phyloP scores from a whole-genome alignment of 2,329 filamentous ascomycete genomes.

The Seiridium cupressi region DNA sequence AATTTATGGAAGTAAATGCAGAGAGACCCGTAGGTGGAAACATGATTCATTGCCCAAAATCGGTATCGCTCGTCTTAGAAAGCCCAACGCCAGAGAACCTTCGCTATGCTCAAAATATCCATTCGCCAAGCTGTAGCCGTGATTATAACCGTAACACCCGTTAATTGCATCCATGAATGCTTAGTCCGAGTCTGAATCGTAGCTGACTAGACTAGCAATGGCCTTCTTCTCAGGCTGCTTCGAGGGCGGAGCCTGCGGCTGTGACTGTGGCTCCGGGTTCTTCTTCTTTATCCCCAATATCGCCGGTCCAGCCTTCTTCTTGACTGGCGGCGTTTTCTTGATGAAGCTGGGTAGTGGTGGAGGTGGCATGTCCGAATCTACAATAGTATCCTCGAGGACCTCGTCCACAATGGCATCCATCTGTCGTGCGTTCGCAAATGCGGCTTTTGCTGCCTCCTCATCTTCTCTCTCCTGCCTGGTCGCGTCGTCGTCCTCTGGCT shows the following conservation, averaged over 20 bases:
- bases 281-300: slow-evolving; percentile 88
- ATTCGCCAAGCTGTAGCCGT: no score
- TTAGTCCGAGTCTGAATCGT: slow-evolving; percentile 16
- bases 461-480: slow-evolving; percentile 75
- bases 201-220: background rate
- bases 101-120: slow-evolving; percentile 4
- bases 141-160: no score
- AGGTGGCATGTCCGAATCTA: slow-evolving; percentile 41
- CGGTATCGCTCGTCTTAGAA: no score
- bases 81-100: background rate
- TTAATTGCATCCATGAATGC: no score
- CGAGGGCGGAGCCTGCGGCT: slow-evolving; percentile 40
- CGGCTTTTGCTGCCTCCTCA: slow-evolving; percentile 73
- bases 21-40: no score
- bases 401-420: slow-evolving; percentile 52
- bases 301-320: slow-evolving; percentile 83
- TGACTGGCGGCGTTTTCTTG: slow-evolving; percentile 61
- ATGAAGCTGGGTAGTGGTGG: slow-evolving; percentile 65
- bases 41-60: no score
- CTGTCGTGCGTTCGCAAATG: slow-evolving; percentile 66
- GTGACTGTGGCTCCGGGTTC: slow-evolving; percentile 32
- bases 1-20: no score
- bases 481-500: slow-evolving; percentile 57
- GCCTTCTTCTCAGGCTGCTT: slow-evolving; percentile 5
- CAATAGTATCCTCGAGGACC: slow-evolving; percentile 31